A percentile compares a stretch with the other conserved stretches of the same genome.
Conservation (phyloP, 2,329 filamentous ascomycete species). For the Verticillium zaregamsianum region DNA sequence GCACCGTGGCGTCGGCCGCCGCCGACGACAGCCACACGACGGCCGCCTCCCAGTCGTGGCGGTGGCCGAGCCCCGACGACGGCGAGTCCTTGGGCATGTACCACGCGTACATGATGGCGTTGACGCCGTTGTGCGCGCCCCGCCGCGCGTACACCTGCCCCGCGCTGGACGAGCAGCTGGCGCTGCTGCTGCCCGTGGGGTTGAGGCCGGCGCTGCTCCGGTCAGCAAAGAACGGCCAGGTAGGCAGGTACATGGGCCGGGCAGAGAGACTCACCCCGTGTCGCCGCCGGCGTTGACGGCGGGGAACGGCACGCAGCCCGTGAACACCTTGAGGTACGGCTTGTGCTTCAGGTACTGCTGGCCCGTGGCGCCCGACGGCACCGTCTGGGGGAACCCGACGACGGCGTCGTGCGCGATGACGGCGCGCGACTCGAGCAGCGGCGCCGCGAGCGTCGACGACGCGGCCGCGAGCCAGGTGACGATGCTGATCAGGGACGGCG, state of each 20-base stretch:
- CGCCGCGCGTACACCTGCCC: conserved; percentile 30
- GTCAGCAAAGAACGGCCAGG: too few relatives aligned
- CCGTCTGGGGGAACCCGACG: conserved; percentile 24
- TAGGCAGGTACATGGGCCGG: too few relatives aligned
- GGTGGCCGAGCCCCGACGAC: conserved; percentile 26
- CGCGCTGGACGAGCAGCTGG: conserved; percentile 21
- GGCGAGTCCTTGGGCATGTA: conserved; percentile 39
- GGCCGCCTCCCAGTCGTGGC: conserved; percentile 31
- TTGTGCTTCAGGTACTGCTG: conserved; percentile 28
- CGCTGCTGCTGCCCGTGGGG: conserved; percentile 18
- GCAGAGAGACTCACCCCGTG: conserved; percentile 39
- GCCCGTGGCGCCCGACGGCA: conserved; percentile 22
- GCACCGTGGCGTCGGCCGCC: conserved; percentile 20
- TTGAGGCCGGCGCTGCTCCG: conserved; percentile 21
- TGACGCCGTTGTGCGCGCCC: conserved; percentile 18
- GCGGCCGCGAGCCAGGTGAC: conserved; percentile 12
- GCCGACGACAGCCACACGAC: conserved; percentile 27
- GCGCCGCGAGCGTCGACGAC: conserved; percentile 9
- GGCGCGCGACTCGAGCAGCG: conserved; percentile 19
- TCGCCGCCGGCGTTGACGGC: conserved; percentile 55
- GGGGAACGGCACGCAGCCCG: conserved; percentile 60
- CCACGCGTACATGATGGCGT: conserved; percentile 28
- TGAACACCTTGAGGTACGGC: conserved; percentile 37
- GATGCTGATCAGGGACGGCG: conserved; percentile 10
- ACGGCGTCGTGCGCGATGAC: conserved; percentile 26